Evolutionary conservation across 2,329 filamentous ascomycete genomes (phyloP), one percentile per base, ranked within the genome.

Genomic region (Microsporum audouinii): DNA sequence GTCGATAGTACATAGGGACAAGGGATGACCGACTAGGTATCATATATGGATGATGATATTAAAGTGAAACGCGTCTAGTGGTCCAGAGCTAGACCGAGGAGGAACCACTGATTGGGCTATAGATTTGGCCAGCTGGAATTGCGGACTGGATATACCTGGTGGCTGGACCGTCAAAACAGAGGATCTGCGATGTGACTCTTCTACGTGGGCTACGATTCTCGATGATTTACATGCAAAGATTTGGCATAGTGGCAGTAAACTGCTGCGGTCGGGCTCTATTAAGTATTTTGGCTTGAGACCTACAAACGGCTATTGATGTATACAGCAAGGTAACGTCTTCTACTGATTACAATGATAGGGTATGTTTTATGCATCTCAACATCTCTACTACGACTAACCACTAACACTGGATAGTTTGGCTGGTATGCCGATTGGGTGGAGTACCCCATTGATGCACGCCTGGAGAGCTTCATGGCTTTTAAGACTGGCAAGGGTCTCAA

Each of bases 81-180:
- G 0, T 68, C 59, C 49, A 67, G 41, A 47, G 38, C 0, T 68
- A 0, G 68, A 69, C 43, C 66, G 74, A 53, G 68, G 63, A 0
- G 72, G 72, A 1, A 71, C 62, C 17, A 62, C 64, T 23, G 68
- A 74, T 57, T 75, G 71, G 72, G 72, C 73, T 8, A 63, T 68
- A 17, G 72, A 75, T 63, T 62, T 75, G 29, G 47, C 33, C 3
- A 17, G 23, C 23, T 47, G 23, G 43, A 23, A 38, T 36, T 12
- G 41, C 23, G 58, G 43, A 36, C 5, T 41, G 7, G n/a, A 51
- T 8, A 17, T 2, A 27, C 2, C 23, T 27, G 43, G 43, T 8
- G 58, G 43, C 17, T 59, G 43, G 41, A 59, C 27, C 0, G 31
- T 51, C 0, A 27, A 59, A 38, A 5, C 43, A 36, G 31, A 14